A percentile compares a stretch with the other conserved stretches of the same genome.
These are phyloP conservation scores for Nitzschia palea DNA, from an alignment of 108 stramenopile genomes.

Conservation along the genomic window DNA sequence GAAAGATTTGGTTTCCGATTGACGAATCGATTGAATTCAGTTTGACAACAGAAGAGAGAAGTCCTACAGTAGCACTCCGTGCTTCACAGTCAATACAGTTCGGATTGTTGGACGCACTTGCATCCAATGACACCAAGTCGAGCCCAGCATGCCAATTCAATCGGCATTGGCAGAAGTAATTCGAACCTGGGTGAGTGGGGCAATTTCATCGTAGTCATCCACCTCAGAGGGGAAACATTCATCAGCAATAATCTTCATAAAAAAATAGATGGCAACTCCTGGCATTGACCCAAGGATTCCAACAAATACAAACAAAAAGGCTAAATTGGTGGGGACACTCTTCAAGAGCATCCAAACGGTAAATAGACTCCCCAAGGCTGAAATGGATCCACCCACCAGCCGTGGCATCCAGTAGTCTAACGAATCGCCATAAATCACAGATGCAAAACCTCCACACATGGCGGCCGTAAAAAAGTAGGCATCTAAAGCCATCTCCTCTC, in stretches of 20 bases:
- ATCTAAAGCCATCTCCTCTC: neutral
- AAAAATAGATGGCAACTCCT: slow-evolving; percentile 11
- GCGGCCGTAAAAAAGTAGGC: slow-evolving; percentile 12
- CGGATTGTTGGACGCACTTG: no score
- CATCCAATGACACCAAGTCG: no score
- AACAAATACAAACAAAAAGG: slow-evolving; percentile 4
- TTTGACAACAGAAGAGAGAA: no score
- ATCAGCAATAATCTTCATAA: slow-evolving; percentile 14
- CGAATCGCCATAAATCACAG: neutral
- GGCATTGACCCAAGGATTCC: slow-evolving; percentile 21
- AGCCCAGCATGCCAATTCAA: no score
- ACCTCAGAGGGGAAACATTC: slow-evolving; percentile 12
- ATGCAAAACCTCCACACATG: slow-evolving; percentile 11
- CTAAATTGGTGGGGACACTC: slow-evolving; percentile 6
- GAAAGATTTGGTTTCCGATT: no score
- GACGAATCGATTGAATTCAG: no score
- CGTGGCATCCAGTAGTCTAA: slow-evolving; percentile 3
- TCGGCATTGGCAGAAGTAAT: neutral
- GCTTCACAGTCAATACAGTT: no score
- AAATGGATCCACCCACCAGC: slow-evolving; percentile 9
- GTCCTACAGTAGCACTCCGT: no score
- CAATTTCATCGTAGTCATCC: slow-evolving; percentile 8
- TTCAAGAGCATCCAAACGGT: slow-evolving; percentile 18
- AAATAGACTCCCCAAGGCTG: slow-evolving; percentile 4
- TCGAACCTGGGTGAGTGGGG: neutral